Evolutionary conservation across 164 flowering plant genomes (phyloP), one percentile per base, ranked within the genome.

Genomic region (Aristolochia fimbriata): DNA sequence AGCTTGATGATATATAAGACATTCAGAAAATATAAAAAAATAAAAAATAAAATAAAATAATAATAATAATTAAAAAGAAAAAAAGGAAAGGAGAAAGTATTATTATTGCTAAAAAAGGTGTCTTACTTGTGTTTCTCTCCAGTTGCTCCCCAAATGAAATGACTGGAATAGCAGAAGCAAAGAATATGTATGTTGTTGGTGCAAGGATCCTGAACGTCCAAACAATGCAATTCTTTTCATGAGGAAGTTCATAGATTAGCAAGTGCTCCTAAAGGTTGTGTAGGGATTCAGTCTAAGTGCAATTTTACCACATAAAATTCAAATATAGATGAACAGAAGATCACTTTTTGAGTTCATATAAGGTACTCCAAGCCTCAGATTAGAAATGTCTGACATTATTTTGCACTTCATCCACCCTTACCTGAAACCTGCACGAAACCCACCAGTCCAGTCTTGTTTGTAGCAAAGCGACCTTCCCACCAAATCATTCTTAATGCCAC

Each of bases 131-230:
- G 57, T 76, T 75, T 73, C 96, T 79, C 69, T 85, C 92, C 67
- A 93, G 66, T 58, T 93, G 97, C 78, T 90, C 99, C 65, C 99
- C 97, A 61, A 90, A 90, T 57, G 99, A 88, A 71, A 93, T 93
- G 64, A 93, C 98, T 57, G 98, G 98, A 73, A 93, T 87, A 56
- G 98, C 92, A 14, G 98, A 93, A 64, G 98, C 96, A 75, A 93
- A 93, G 73, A 93, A 93, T 73, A 93, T 88, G 70, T 90, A 90
- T 50, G 97, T 90, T 1, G 98, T 90, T 31, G 98, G 97, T 68
- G 97, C 98, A 52, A 90, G 81, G 75, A 93, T 90, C 82, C 97
- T 93, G 73, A 65, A 64, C 30, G 47, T 23, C 51, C 51, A 61
- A 61, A 53, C 17, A 30, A 20, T 10, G 37, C 15, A 15, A 47